These are phyloP conservation scores for Neopestalotiopsis sp. DNA, from an alignment of 2,329 filamentous ascomycete genomes.

Conservation along the genomic window DNA sequence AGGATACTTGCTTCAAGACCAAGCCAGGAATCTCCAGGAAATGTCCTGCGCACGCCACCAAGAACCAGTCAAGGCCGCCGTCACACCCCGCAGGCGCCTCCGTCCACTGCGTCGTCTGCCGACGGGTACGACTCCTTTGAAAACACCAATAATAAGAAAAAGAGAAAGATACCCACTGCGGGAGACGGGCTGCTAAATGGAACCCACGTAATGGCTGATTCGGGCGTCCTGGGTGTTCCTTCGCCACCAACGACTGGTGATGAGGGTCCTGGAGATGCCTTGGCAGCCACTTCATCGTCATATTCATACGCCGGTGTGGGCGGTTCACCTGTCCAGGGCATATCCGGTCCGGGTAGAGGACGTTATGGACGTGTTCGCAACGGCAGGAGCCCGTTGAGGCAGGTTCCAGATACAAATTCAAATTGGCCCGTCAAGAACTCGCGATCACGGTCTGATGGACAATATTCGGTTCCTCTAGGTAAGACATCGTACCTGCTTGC, in stretches of 20 bases:
- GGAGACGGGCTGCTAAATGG: constrained; percentile 66
- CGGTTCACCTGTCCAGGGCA: constrained; percentile 67
- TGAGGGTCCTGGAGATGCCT: constrained; percentile 39
- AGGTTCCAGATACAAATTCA: constrained; percentile 63
- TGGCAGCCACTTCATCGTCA: constrained; percentile 36
- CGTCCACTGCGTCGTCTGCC: constrained; percentile 72
- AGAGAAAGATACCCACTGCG: constrained; percentile 93
- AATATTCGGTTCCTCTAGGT: constrained; percentile 47
- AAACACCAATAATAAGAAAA: constrained; percentile 99
- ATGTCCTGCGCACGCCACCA: constrained; percentile 47
- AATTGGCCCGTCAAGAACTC: constrained; percentile 57
- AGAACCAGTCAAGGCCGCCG: constrained; percentile 53
- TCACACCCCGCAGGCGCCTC: constrained; percentile 59
- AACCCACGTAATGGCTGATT: constrained; percentile 45
- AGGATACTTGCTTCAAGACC: constrained; percentile 48
- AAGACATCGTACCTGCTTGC: constrained; percentile 34
- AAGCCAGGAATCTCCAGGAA: constrained; percentile 51
- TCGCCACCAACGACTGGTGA: constrained; percentile 40
- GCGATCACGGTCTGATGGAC: constrained; percentile 52
- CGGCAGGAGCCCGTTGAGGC: constrained; percentile 66
- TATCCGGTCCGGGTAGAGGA: constrained; percentile 85
- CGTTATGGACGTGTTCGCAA: constrained; percentile 74
- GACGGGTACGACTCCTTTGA: constrained; percentile 98
- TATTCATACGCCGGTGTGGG: constrained; percentile 56
- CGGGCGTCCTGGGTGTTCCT: constrained; percentile 37